Conservation (phyloP, 2,329 filamentous ascomycete species). For the Coniella lustricola region DNA sequence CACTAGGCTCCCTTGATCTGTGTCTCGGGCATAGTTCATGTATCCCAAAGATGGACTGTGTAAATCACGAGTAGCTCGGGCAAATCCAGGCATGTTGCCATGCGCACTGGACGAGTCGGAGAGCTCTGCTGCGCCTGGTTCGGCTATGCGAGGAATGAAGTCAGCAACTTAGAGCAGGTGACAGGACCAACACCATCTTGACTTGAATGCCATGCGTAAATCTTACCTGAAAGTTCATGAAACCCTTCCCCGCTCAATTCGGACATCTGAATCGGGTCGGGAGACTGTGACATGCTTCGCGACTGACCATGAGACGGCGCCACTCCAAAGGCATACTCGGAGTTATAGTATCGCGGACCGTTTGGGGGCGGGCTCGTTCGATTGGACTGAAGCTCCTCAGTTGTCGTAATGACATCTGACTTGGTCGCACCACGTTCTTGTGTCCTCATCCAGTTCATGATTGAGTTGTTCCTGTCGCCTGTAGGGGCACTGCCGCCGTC, state of each 20-base stretch:
- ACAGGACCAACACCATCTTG: too few relatives aligned
- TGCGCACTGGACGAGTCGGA: slow-evolving; percentile 35
- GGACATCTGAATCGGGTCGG: slow-evolving; percentile 14
- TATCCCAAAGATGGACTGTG: slow-evolving; percentile 25
- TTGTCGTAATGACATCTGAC: slow-evolving; percentile 37
- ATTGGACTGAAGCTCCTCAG: slow-evolving; percentile 30
- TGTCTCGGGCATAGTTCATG: slow-evolving; percentile 19
- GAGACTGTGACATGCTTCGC: slow-evolving; percentile 5
- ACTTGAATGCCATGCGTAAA: too few relatives aligned
- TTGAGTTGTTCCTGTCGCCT: slow-evolving; percentile 40
- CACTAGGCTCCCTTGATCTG: slow-evolving; percentile 27
- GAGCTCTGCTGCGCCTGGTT: slow-evolving; percentile 38
- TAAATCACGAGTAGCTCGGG: slow-evolving; percentile 19
- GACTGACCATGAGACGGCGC: slow-evolving; percentile 23
- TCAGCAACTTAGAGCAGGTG: not conserved
- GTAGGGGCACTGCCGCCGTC: slow-evolving; percentile 32
- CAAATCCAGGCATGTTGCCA: slow-evolving; percentile 30
- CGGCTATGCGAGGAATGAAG: slow-evolving; percentile 24
- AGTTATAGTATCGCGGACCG: not conserved
- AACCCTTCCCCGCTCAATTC: slow-evolving; percentile 36
- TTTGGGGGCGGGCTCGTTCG: slow-evolving; percentile 20
- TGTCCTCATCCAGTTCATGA: slow-evolving; percentile 46
- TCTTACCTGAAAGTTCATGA: slow-evolving; percentile 43
- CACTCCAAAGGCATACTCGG: not conserved
- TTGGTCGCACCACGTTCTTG: slow-evolving; percentile 34